phyloP scores from a whole-genome alignment of 257 asterid species.

The Jaltomata sinuosa region DNA sequence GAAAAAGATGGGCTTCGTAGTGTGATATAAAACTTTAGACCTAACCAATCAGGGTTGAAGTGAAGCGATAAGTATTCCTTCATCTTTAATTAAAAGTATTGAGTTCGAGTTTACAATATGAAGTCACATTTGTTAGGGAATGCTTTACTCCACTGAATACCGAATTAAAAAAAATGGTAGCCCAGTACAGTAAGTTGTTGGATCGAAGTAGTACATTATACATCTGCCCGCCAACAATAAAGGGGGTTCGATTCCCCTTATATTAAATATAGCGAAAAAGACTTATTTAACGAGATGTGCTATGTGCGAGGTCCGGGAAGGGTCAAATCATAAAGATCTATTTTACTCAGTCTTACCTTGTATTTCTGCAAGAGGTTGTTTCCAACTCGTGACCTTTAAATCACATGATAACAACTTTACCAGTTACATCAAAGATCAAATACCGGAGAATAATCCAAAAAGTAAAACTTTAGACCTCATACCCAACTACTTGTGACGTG shows the following conservation, averaged over 20 bases:
- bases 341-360: too few species aligned
- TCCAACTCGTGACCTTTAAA: neutral
- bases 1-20: neutral
- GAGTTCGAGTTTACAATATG: neutral
- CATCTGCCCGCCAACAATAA: too few species aligned
- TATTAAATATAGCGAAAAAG: too few species aligned
- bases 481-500: conserved; percentile 19
- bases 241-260: too few species aligned
- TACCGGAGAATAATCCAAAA: neutral
- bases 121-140: neutral
- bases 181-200: neutral
- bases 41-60: neutral
- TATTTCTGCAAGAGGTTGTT: neutral
- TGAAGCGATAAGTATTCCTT: neutral
- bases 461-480: neutral
- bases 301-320: neutral
- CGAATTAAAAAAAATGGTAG: too few species aligned
- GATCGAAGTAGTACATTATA: too few species aligned
- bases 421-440: rapidly evolving
- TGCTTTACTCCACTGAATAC: neutral
- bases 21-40: neutral
- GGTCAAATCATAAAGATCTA: too few species aligned
- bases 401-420: neutral
- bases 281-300: too few species aligned
- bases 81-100: neutral